Evolutionary conservation across 1,284 basidiomycete genomes (phyloP).

Genomic region (Apiotrichum montevideense): DNA sequence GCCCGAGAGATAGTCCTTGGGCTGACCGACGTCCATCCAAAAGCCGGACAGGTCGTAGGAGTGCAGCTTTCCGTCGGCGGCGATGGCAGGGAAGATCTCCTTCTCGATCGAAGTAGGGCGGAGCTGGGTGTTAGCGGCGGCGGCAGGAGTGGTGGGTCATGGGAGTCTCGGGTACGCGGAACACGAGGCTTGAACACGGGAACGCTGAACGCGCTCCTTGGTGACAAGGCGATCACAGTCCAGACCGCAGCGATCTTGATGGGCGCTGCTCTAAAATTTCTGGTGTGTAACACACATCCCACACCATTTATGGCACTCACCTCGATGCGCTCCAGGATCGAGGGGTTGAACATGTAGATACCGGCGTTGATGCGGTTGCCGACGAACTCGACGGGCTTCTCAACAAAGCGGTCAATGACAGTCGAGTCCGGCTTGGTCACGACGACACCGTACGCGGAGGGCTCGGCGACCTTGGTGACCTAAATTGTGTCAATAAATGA

Average conservation of each 20-base stretch:
- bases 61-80: conserved; percentile 51
- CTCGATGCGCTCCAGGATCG: conserved; percentile 52
- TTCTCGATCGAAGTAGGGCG: conserved; percentile 54
- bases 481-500: conserved; percentile 29
- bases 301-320: conserved; percentile 22
- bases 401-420: conserved; percentile 54
- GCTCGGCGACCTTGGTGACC: conserved; percentile 54
- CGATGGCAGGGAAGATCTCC: conserved; percentile 53
- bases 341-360: conserved; percentile 56
- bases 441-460: conserved; percentile 54
- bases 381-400: conserved; percentile 54
- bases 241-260: no score
- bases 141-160: no score
- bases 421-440: conserved; percentile 50
- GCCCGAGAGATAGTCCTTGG: conserved; percentile 51
- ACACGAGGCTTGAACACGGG: neutral
- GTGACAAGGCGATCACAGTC: no score
- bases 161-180: neutral
- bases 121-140: conserved; percentile 29
- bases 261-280: no score
- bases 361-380: conserved; percentile 55
- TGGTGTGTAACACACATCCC: no score
- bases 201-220: no score
- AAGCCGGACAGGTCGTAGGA: conserved; percentile 52
- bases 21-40: conserved; percentile 56